Evolutionary conservation across 2,329 filamentous ascomycete species (phyloP), one percentile per base, ranked within the genome.

Genomic region (Cladosporium sp.): DNA sequence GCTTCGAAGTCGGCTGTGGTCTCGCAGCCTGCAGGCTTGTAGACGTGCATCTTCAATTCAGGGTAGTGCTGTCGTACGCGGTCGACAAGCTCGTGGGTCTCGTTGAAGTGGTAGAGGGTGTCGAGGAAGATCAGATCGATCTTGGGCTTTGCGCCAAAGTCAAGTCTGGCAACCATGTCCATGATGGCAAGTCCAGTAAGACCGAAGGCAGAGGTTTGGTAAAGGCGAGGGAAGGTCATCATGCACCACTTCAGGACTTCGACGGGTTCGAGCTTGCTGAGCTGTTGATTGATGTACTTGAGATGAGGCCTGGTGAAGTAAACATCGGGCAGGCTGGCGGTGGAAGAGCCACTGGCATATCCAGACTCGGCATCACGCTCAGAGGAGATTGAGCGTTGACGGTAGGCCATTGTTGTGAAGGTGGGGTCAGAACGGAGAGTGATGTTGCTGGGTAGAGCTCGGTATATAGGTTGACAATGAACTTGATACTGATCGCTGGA

Each of bases 241-340:
- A 93, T 89, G 81, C 88, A 91, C 89, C 96, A 97, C 77, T 87
- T 88, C 61, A 99, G 84, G 68, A 97, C 88, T 65, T 97, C 93
- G 76, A 93, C 82, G 62, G 94, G 90, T 72, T 92, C 86, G 75
- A 97, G 89, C 71, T 87, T 84, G 74, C 94, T 89, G 67, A 99
- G 80, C 75, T 96, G 91, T 64, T 86, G 78, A 81, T 99, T 99
- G 73, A 99, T 83, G 75, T 93, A 93, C 69, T 90, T 88, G 66
- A 97, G 81, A 75, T 99, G 93, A 63, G 88, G 84, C 73, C 88
- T 88, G 65, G 90, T 93, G 79, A 99, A 91, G 75, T 88, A 86
- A 69, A 97, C 82, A 61, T 90, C 84, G 14, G 92, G 89, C 19
- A 93, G 81, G 64, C 79, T 79, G 55, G 80, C 78, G 66, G 83